Conservation (phyloP, 495 filamentous ascomycete species). For the Penicillium diatomitis region DNA sequence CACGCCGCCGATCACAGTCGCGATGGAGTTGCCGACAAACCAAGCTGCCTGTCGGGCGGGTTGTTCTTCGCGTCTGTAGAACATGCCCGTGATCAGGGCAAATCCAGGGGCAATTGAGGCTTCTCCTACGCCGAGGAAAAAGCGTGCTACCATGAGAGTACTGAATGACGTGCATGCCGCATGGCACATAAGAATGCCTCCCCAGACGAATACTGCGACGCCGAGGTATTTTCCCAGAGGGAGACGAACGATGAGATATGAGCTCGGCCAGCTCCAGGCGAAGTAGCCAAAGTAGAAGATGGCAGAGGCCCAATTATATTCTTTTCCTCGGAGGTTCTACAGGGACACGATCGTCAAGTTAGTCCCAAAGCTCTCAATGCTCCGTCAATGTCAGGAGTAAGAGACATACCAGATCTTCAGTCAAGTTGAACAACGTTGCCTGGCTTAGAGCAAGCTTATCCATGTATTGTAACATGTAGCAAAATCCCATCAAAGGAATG, state of each 20-base stretch:
- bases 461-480: conserved; percentile 46
- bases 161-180: conserved; percentile 41
- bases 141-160: conserved; percentile 40
- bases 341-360: background rate
- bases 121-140: conserved; percentile 48
- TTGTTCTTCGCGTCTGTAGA: conserved; percentile 45
- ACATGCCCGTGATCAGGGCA: conserved; percentile 49
- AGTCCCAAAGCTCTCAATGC: background rate
- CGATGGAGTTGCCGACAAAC: conserved; percentile 44
- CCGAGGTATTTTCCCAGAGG: conserved; percentile 43
- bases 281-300: conserved; percentile 46
- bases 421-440: conserved; percentile 37
- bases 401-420: background rate
- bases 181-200: conserved; percentile 24
- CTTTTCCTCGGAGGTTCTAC: conserved; percentile 25
- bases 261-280: conserved; percentile 40
- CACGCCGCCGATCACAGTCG: conserved; percentile 37
- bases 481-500: conserved; percentile 42
- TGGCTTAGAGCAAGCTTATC: conserved; percentile 51
- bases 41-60: conserved; percentile 45
- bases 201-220: conserved; percentile 24
- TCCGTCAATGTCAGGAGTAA: background rate
- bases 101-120: conserved; percentile 49
- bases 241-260: conserved; percentile 41
- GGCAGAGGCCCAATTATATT: conserved; percentile 41